Evolutionary conservation across 345 rosid species (phyloP).

Genomic region (Sisymbrium irio): DNA sequence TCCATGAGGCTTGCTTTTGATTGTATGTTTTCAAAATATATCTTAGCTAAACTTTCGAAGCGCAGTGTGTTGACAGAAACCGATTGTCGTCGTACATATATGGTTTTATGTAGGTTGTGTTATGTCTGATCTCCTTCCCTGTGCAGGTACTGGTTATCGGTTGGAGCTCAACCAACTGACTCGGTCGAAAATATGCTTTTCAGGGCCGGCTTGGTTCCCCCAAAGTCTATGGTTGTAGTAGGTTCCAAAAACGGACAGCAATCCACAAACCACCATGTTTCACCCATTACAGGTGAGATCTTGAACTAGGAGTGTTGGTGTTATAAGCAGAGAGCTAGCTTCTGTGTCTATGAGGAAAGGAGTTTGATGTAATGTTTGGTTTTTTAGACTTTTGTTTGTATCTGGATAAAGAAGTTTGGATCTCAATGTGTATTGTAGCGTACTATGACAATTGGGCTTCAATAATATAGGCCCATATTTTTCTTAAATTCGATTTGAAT

Average conservation of each 20-base stretch:
- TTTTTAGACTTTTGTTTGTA: not conserved
- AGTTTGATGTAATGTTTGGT: not conserved
- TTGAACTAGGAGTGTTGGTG: slow-evolving; percentile 33
- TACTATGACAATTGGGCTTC: not conserved
- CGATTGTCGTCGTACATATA: not conserved
- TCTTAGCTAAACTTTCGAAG: not conserved
- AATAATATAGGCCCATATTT: slow-evolving; percentile 2
- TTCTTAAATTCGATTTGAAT: not conserved
- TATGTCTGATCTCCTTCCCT: not conserved
- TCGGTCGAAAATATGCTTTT: slow-evolving; percentile 68
- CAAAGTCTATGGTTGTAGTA: slow-evolving; percentile 70
- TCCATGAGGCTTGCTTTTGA: not conserved
- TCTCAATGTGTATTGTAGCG: not conserved
- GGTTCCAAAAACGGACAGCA: slow-evolving; percentile 64
- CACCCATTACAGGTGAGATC: slow-evolving; percentile 72
- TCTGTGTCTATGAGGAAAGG: not conserved
- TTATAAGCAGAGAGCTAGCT: not conserved
- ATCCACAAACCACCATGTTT: slow-evolving; percentile 54
- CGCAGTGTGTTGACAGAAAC: not conserved
- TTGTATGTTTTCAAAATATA: not conserved
- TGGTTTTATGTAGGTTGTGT: not conserved
- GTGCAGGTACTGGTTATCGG: slow-evolving; percentile 92
- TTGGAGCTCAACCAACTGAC: slow-evolving; percentile 94
- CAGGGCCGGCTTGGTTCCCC: slow-evolving; percentile 81
- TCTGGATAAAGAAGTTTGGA: not conserved